phyloP scores from a whole-genome alignment of 352 stramenopile genomes.

The Globisporangium carolinianum region DNA sequence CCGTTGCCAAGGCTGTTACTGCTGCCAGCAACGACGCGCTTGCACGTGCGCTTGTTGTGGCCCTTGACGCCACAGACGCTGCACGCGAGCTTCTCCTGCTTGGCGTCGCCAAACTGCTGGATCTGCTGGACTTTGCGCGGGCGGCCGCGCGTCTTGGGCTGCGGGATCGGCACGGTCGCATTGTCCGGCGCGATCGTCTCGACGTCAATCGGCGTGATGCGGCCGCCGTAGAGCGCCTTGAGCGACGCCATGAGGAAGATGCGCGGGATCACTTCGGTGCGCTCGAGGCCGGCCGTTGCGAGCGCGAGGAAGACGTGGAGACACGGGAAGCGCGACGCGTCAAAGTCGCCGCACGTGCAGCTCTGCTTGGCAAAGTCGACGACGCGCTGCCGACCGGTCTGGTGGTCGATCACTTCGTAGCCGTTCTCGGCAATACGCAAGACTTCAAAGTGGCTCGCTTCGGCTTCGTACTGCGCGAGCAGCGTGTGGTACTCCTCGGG shows the following conservation, averaged over 20 bases:
- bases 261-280: constrained; percentile 63
- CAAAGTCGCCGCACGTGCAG: constrained; percentile 74
- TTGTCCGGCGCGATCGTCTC: constrained; percentile 53
- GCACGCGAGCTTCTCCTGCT: constrained; percentile 70
- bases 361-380: constrained; percentile 72
- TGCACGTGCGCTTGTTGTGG: constrained; percentile 83
- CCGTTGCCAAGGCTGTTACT: background rate
- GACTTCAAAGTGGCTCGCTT: constrained; percentile 52
- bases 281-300: constrained; percentile 51
- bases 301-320: constrained; percentile 74
- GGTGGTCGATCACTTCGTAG: constrained; percentile 71
- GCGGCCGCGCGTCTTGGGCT: constrained; percentile 49
- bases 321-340: constrained; percentile 64
- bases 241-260: constrained; percentile 79
- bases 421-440: constrained; percentile 60
- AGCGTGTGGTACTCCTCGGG: constrained; percentile 65
- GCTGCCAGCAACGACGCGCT: constrained; percentile 21
- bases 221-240: constrained; percentile 60
- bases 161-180: constrained; percentile 45
- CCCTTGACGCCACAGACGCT: constrained; percentile 77
- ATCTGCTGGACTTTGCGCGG: constrained; percentile 79
- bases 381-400: constrained; percentile 53
- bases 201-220: constrained; percentile 77
- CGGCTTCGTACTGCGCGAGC: constrained; percentile 52
- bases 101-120: constrained; percentile 58